Conservation (phyloP, 805 yeast species). For the Candida dajiaensis region DNA sequence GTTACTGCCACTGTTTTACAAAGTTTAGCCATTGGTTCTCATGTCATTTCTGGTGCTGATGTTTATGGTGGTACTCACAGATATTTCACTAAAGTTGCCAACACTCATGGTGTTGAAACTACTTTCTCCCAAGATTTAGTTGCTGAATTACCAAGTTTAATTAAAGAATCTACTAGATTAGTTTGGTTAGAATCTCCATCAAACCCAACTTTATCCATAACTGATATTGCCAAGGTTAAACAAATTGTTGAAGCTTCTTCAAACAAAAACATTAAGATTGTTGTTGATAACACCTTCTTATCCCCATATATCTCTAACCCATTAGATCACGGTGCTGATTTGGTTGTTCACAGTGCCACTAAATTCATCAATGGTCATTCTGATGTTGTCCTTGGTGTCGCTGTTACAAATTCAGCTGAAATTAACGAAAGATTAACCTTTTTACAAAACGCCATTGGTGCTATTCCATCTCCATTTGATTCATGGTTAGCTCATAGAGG, state of each 20-base stretch:
- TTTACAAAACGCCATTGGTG: slow-evolving; percentile 84
- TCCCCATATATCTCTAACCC: slow-evolving; percentile 88
- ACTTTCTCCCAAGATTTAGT: slow-evolving; percentile 62
- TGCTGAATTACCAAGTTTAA: slow-evolving; percentile 47
- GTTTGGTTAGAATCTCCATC: slow-evolving; percentile 91
- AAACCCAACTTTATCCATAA: slow-evolving; percentile 77
- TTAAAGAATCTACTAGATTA: slow-evolving; percentile 59
- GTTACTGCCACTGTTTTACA: slow-evolving; percentile 74
- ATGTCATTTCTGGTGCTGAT: slow-evolving; percentile 75
- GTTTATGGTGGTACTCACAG: slow-evolving; percentile 92
- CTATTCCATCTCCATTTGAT: slow-evolving; percentile 86
- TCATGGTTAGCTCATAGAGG: slow-evolving; percentile 93
- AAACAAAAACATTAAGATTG: slow-evolving; percentile 51
- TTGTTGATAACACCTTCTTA: slow-evolving; percentile 84
- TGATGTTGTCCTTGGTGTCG: slow-evolving; percentile 83
- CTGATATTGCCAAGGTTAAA: slow-evolving; percentile 65
- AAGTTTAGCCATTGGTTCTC: slow-evolving; percentile 64
- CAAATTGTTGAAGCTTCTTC: slow-evolving; percentile 43
- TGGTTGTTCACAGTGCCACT: slow-evolving; percentile 85
- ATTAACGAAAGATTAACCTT: slow-evolving; percentile 63
- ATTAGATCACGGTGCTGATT: slow-evolving; percentile 74
- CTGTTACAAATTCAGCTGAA: slow-evolving; percentile 58
- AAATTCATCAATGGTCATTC: slow-evolving; percentile 91
- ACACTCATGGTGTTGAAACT: slow-evolving; percentile 67
- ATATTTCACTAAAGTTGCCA: slow-evolving; percentile 81